These are phyloP conservation scores for Beauveria australis DNA, from an alignment of 2,329 filamentous ascomycete genomes.

Conservation along the genomic window DNA sequence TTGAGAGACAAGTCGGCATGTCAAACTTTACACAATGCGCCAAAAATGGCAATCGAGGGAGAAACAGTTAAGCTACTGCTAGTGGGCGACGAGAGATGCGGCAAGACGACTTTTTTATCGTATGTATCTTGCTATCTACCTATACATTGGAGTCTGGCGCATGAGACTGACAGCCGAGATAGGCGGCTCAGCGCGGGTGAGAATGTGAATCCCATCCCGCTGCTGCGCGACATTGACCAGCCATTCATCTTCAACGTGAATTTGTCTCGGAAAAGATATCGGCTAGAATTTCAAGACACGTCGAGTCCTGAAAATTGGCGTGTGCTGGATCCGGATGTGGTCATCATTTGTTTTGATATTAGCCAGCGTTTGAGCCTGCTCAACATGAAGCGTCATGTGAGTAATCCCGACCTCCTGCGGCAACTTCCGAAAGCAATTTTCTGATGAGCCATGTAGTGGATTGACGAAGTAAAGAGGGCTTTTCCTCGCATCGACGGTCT, in stretches of 20 bases:
- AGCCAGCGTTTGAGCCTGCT: conserved; percentile 49
- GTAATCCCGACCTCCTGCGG: conserved; percentile 18
- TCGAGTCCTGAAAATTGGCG: conserved; percentile 51
- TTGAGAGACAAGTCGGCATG: not conserved
- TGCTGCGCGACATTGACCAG: conserved; percentile 51
- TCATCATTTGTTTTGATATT: conserved; percentile 55
- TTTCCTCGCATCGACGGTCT: conserved; percentile 40
- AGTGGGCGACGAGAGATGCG: conserved; percentile 50
- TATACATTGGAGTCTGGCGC: not conserved
- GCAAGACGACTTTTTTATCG: conserved; percentile 56
- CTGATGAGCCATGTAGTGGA: conserved; percentile 37
- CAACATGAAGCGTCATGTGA: conserved; percentile 48
- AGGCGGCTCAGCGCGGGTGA: conserved; percentile 46
- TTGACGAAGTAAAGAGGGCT: conserved; percentile 41
- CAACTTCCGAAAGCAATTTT: not conserved
- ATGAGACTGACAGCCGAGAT: conserved; percentile 2
- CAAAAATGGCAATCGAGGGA: conserved; percentile 32
- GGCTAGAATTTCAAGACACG: conserved; percentile 54
- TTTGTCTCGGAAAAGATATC: conserved; percentile 30
- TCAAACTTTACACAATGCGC: conserved; percentile 4
- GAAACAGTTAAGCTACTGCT: conserved; percentile 45
- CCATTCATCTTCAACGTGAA: conserved; percentile 51
- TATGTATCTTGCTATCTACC: conserved; percentile 28
- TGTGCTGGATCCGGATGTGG: conserved; percentile 47
- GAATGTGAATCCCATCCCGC: conserved; percentile 32